Evolutionary conservation across 2,329 filamentous ascomycete genomes (phyloP), one percentile per base, ranked within the genome.

Genomic region (Phialophora expanda): DNA sequence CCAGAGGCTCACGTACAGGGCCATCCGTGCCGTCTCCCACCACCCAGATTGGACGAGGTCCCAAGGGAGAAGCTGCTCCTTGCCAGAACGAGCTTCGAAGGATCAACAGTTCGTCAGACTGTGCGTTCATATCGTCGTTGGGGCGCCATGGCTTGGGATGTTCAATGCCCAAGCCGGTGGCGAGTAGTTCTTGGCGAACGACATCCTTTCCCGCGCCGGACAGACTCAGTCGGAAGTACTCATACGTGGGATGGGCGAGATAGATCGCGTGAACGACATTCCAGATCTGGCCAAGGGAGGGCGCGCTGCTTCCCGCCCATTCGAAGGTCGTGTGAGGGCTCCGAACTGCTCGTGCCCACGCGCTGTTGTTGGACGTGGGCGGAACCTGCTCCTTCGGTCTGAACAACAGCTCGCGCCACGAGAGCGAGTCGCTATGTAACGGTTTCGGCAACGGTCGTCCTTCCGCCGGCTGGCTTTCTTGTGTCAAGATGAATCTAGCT

Each of bases 11-110:
- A 2, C 69, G 62, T 11, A 64, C 14, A 32, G 58, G 17, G 9
- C 68, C 69, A 51, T 71, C 66, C n/a, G 66, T 68, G 22, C 66
- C 66, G 24, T 70, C 65, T 24, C 64, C 68, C 11, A 70, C 64
- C 0, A 66, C 67, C 88, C 88, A 90, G 66, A 84, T 82, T 2
- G 87, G 83, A 30, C 87, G 87, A 56, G 87, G 80, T 9, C 89
- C 89, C 64, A 89, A 84, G 6, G 89, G 89, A 1, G 87, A 89
- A 22, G 84, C 88, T 38, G 88, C 88, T 51, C 88, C 88, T 73
- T 90, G 88, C 88, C 88, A 90, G 79, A 90, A 90, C 38, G 87
- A 78, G 51, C 80, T 79, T 64, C 85, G 80, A 1, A 85, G 77
- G 54, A 87, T 74, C 28, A 87, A 69, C 41, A 86, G 70, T 63